phyloP scores from a whole-genome alignment of 2,329 filamentous ascomycete species.

The Dactylonectria estremocensis region DNA sequence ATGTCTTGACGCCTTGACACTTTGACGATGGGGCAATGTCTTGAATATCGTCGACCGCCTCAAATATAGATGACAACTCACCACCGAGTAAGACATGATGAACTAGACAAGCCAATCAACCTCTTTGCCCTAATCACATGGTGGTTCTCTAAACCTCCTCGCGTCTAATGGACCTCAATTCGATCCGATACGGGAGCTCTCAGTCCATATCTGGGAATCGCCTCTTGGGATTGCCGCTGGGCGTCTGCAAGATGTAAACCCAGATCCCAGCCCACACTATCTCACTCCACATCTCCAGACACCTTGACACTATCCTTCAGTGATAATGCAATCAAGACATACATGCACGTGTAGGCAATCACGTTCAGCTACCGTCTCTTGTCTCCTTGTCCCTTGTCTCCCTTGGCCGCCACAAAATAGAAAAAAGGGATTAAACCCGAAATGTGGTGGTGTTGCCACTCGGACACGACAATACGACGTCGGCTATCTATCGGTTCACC shows the following conservation, averaged over 20 bases:
- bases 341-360: background rate
- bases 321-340: background rate
- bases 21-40: background rate
- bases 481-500: conserved; percentile 32
- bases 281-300: conserved; percentile 4
- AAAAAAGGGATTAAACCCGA: conserved; percentile 20
- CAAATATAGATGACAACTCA: background rate
- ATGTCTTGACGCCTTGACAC: background rate
- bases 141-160: background rate
- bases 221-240: conserved; percentile 14
- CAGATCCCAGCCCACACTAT: conserved; percentile 17
- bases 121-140: background rate
- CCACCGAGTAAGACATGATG: background rate
- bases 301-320: background rate
- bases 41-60: background rate
- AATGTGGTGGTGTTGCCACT: conserved; percentile 36
- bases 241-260: conserved; percentile 21
- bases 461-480: conserved; percentile 41
- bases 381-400: background rate
- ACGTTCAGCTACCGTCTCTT: conserved; percentile 1
- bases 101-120: background rate
- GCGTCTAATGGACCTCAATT: background rate
- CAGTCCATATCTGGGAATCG: conserved; percentile 8
- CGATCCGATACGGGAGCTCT: background rate
- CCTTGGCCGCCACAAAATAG: background rate